Evolutionary conservation across 2,329 filamentous ascomycete genomes (phyloP), one percentile per base, ranked within the genome.

Genomic region (Alternaria alternata): DNA sequence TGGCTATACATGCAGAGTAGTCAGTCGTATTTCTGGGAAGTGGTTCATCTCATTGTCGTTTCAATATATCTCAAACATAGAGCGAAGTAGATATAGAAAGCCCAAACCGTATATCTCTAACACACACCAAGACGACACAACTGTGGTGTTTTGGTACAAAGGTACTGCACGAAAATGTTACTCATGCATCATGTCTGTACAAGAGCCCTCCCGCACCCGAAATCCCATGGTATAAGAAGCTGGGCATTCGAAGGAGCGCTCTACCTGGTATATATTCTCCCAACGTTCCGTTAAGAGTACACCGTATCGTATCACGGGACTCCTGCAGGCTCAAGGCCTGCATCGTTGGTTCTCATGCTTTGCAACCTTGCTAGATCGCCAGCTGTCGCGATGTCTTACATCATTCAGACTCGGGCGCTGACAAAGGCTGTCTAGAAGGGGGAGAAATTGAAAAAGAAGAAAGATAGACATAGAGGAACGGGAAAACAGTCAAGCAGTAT

Each of bases 221-320:
- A 20, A 16, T 20, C 20, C 1, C 46, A 36, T 26, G 20, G 7
- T 24, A 7, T 5, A 5, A 26, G 16, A 26, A 46, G 55, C 16
- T 24, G 39, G 49, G 38, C 55, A 57, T 51, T n/a, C 20, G 22
- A 24, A n/a, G 20, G 20, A 36, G 49, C 38, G 30, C 30, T n/a
- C 52, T 16, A 54, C 8, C n/a, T 54, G 49, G 49, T 39, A 47
- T 65, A 78, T 65, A 63, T 64, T 81, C 65, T 81, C 66, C 79
- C 80, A 81, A 80, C 80, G 79, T 80, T 81, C 80, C 80, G 80
- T 82, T 82, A 79, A 79, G 76, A 75, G 73, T 65, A 67, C 73
- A 57, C 67, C 76, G 74, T 68, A 69, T 66, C 28, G 61, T 65
- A 54, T 61, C 67, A 74, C 73, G 69, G 72, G 70, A 75, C 77